phyloP scores from a whole-genome alignment of 805 yeast genomes.

The Ogataea degrootiae region DNA sequence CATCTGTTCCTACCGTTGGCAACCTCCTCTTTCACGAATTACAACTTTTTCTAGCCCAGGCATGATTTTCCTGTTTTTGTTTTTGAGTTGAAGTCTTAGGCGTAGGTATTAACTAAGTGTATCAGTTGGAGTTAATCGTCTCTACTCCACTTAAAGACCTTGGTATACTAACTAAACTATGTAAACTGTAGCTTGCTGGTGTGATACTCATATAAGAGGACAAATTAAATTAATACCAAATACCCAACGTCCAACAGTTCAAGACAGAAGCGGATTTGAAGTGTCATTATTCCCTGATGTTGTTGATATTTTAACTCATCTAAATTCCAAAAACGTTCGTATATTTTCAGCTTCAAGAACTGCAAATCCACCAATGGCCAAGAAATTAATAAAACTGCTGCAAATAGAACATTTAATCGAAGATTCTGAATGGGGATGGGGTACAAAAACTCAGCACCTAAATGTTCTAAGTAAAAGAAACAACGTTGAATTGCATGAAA shows the following conservation, averaged over 20 bases:
- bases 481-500: conserved; percentile 41
- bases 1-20: no score
- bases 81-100: no score
- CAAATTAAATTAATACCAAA: conserved; percentile 38
- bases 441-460: conserved; percentile 56
- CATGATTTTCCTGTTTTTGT: no score
- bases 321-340: conserved; percentile 41
- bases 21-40: no score
- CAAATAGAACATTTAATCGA: conserved; percentile 50
- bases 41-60: no score
- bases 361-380: conserved; percentile 72
- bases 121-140: no score
- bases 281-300: conserved; percentile 66
- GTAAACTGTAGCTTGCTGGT: conserved; percentile 48
- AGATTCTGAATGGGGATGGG: conserved; percentile 65
- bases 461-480: conserved; percentile 42
- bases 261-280: conserved; percentile 50
- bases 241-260: conserved; percentile 32
- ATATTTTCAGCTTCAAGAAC: conserved; percentile 78
- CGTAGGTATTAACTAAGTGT: no score
- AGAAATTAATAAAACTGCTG: conserved; percentile 49
- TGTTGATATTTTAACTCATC: conserved; percentile 50
- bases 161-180: not conserved
- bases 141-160: not conserved
- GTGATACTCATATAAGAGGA: conserved; percentile 64